A percentile compares a stretch with the other conserved stretches of the same genome.
Conservation (phyloP, 208 protist genomes). For the Polymyxa betae region DNA sequence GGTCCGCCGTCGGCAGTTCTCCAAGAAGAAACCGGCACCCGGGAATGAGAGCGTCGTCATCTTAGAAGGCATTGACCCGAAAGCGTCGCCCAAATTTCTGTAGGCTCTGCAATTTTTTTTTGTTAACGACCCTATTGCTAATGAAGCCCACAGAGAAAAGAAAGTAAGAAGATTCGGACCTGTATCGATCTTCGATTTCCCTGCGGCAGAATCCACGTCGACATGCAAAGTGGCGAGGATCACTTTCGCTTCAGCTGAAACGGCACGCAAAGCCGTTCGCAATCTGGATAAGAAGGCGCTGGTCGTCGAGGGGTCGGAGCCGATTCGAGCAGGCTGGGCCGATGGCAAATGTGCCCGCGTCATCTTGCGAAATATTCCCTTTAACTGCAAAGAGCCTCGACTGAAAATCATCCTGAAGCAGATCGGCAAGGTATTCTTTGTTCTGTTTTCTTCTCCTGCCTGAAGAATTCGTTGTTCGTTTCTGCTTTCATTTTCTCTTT, state of each 20-base stretch:
- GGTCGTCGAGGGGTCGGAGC: neutral
- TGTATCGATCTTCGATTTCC: neutral
- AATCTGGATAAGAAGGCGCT: slow-evolving; percentile 14
- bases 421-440: neutral
- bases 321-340: neutral
- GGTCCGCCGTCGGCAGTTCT: neutral
- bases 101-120: neutral
- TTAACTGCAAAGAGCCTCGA: slow-evolving; percentile 7
- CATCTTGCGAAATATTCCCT: neutral
- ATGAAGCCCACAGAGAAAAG: too few relatives aligned
- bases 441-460: neutral
- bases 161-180: neutral
- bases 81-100: neutral
- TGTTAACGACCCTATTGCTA: too few relatives aligned
- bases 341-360: slow-evolving; percentile 10
- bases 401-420: neutral
- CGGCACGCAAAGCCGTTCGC: slow-evolving; percentile 3
- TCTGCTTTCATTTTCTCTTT: too few relatives aligned
- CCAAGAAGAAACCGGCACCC: neutral
- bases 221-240: neutral
- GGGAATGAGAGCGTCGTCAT: neutral
- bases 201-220: neutral
- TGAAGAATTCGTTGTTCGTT: neutral
- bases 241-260: neutral
- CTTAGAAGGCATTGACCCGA: neutral